These are phyloP conservation scores for Gossypium bickii DNA, from an alignment of 345 rosid genomes.

Conservation along the genomic window DNA sequence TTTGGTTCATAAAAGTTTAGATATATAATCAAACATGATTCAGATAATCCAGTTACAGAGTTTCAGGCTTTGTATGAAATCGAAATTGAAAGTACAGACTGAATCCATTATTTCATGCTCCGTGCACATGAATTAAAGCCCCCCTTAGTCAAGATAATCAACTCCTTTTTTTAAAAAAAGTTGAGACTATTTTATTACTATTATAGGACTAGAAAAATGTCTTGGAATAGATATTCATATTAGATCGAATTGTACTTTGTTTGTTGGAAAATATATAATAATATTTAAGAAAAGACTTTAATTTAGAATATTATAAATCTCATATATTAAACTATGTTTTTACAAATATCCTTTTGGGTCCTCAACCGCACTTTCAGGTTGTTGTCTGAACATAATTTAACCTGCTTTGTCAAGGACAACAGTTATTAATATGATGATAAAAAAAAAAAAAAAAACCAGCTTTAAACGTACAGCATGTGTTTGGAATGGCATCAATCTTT, in stretches of 20 bases:
- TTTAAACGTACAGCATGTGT: background rate
- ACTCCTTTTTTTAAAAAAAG: background rate
- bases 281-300: background rate
- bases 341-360: background rate
- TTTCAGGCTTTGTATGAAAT: conserved; percentile 15
- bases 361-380: conserved; percentile 8
- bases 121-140: conserved; percentile 14
- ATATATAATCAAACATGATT: background rate
- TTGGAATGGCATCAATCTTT: background rate
- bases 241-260: conserved; percentile 12
- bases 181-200: background rate
- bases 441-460: background rate
- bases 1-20: background rate
- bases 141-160: background rate
- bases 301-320: background rate
- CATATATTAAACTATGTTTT: background rate
- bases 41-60: background rate
- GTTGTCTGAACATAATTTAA: conserved; percentile 2
- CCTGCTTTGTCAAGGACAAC: background rate
- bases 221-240: background rate
- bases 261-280: background rate
- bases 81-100: conserved; percentile 9
- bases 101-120: conserved; percentile 13
- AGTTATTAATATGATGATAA: background rate
- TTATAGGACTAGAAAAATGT: background rate